These are phyloP conservation scores for Beauveria rudraprayagi DNA, from an alignment of 2,329 filamentous ascomycete species.

Conservation along the genomic window DNA sequence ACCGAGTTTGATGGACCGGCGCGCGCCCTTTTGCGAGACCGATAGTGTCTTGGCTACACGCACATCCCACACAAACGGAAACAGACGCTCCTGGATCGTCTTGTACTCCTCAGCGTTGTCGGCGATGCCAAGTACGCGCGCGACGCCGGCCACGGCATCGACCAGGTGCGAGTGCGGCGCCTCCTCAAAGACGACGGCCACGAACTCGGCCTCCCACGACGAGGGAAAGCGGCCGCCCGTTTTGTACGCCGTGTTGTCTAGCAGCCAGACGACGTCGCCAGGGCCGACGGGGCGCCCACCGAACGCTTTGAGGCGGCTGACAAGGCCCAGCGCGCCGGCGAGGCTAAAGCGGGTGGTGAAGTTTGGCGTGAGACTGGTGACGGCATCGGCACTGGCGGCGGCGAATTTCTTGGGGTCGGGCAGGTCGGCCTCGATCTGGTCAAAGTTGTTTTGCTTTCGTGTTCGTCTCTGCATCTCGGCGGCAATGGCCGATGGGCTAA, in stretches of 20 bases:
- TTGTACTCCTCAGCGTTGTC: conserved; percentile 49
- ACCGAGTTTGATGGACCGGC: conserved; percentile 46
- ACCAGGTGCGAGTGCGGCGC: conserved; percentile 59
- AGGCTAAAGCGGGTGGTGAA: conserved; percentile 22
- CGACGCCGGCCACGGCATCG: conserved; percentile 61
- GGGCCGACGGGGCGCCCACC: conserved; percentile 47
- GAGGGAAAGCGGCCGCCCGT: conserved; percentile 29
- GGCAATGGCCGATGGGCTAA: conserved; percentile 12
- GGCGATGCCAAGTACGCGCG: conserved; percentile 58
- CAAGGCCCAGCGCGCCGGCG: conserved; percentile 37
- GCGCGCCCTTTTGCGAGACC: conserved; percentile 44
- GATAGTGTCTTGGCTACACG: conserved; percentile 61
- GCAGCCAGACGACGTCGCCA: conserved; percentile 72
- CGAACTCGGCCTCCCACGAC: conserved; percentile 73
- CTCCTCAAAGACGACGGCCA: conserved; percentile 72
- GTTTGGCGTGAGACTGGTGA: background rate
- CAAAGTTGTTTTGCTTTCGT: conserved; percentile 32
- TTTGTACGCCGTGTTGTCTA: conserved; percentile 82
- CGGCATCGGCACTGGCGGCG: conserved; percentile 16
- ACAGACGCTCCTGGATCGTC: conserved; percentile 59
- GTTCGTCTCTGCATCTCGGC: conserved; percentile 18
- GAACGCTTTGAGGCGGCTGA: conserved; percentile 49
- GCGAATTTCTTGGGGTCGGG: conserved; percentile 25
- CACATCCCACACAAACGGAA: conserved; percentile 72
- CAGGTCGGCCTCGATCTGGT: conserved; percentile 34